These are phyloP conservation scores for Entrophospora sp. DNA, from an alignment of 192 early-diverging fungal genomes.

Conservation along the genomic window DNA sequence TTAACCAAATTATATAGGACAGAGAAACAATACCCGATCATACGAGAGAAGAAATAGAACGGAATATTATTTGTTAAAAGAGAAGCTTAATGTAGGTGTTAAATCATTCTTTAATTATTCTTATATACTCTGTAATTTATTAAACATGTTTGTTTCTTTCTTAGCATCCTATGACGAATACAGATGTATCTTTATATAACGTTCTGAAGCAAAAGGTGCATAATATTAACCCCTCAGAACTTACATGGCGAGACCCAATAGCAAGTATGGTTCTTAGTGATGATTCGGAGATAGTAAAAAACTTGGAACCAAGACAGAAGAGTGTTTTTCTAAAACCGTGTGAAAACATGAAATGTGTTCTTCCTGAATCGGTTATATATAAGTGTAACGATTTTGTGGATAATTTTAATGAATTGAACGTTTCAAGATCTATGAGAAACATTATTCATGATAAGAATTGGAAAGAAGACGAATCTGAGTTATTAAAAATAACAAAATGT, in stretches of 20 bases:
- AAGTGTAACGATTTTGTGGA: slow-evolving; percentile 9
- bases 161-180: too few species aligned
- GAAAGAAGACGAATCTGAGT: background rate
- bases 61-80: too few species aligned
- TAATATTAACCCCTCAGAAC: background rate
- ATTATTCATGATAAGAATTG: background rate
- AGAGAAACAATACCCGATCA: too few species aligned
- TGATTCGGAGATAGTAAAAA: slow-evolving; percentile 6
- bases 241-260: background rate
- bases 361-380: background rate
- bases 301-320: background rate
- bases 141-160: too few species aligned
- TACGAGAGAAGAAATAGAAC: too few species aligned
- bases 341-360: slow-evolving; percentile 4
- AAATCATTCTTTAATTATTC: too few species aligned
- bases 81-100: too few species aligned
- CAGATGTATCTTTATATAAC: background rate
- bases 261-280: background rate
- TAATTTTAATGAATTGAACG: background rate
- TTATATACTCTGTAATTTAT: too few species aligned
- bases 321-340: slow-evolving; percentile 1
- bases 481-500: background rate
- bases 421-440: background rate
- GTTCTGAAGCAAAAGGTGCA: background rate
- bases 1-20: too few species aligned